These are phyloP conservation scores for Teunomyces tritomae DNA, from an alignment of 805 yeast species.

Conservation along the genomic window DNA sequence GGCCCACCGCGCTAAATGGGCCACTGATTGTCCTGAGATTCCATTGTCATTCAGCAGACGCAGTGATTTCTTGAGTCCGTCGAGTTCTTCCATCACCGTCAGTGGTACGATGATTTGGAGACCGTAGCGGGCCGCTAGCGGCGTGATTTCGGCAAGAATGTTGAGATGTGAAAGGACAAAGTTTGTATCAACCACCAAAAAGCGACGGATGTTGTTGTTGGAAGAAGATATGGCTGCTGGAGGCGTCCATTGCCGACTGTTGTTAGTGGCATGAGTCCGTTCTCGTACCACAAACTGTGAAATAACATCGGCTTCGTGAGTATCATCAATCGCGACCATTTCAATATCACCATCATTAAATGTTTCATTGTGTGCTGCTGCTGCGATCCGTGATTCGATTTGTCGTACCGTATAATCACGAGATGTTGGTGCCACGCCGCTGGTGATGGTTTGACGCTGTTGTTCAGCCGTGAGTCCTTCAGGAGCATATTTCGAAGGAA, in stretches of 20 bases:
- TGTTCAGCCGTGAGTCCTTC: slow-evolving; percentile 28
- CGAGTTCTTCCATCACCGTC: slow-evolving; percentile 74
- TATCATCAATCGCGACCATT: slow-evolving; percentile 49
- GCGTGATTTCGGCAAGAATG: slow-evolving; percentile 52
- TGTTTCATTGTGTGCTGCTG: slow-evolving; percentile 2
- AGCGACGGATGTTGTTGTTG: slow-evolving; percentile 13
- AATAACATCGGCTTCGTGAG: slow-evolving; percentile 41
- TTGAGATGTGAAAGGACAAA: slow-evolving; percentile 68
- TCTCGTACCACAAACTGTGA: slow-evolving; percentile 33
- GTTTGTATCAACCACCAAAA: slow-evolving; percentile 78
- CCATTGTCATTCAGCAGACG: slow-evolving; percentile 11
- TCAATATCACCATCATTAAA: slow-evolving; percentile 32
- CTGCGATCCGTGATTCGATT: slow-evolving; percentile 26
- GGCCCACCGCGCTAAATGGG: slow-evolving; percentile 65
- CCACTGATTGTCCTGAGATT: slow-evolving; percentile 38
- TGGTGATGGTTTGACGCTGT: slow-evolving; percentile 22
- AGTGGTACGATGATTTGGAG: slow-evolving; percentile 62
- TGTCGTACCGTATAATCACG: slow-evolving; percentile 20
- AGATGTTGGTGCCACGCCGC: slow-evolving; percentile 13
- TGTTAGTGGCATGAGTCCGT: not conserved
- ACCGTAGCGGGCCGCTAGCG: slow-evolving; percentile 40
- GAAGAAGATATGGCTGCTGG: not conserved
- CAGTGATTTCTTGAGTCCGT: slow-evolving; percentile 62
- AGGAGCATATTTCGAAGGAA: slow-evolving; percentile 40
- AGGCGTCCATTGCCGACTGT: too few species aligned